Percentiles rank a stretch among this genome's conserved stretches.
Conservation (phyloP, 2,329 filamentous ascomycete genomes). For the Aspergillus sp. region DNA sequence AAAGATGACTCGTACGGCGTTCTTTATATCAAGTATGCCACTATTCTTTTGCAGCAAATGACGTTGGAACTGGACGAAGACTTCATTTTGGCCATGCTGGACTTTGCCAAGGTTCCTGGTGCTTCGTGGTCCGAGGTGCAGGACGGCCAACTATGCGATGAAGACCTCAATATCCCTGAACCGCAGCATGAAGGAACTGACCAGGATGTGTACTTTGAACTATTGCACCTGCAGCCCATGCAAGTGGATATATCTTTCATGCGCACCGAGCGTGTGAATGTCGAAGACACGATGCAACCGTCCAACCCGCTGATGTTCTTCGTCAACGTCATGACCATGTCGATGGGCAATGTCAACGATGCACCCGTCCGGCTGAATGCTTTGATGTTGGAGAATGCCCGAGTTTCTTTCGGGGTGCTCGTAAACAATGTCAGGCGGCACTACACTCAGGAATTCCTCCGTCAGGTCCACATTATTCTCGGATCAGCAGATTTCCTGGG, state of each 20-base stretch:
- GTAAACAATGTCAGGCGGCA: constrained; percentile 82
- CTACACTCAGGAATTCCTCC: constrained; percentile 91
- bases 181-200: constrained; percentile 74
- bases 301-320: constrained; percentile 97
- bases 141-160: constrained; percentile 79
- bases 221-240: constrained; percentile 95
- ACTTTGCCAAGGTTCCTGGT: constrained; percentile 88
- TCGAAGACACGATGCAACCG: constrained; percentile 83
- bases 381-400: constrained; percentile 86
- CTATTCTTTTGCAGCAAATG: constrained; percentile 90
- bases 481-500: constrained; percentile 96
- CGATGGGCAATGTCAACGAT: constrained; percentile 97
- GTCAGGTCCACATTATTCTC: constrained; percentile 94
- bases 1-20: constrained; percentile 99
- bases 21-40: constrained; percentile 96
- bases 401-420: constrained; percentile 76
- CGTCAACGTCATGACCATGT: constrained; percentile 97
- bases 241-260: constrained; percentile 96
- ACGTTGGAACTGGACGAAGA: constrained; percentile 96
- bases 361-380: constrained; percentile 90
- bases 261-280: constrained; percentile 90
- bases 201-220: constrained; percentile 95
- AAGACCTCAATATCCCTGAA: constrained; percentile 82
- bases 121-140: constrained; percentile 78
- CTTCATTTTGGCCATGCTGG: constrained; percentile 90